A percentile compares a stretch with the other conserved stretches of the same genome.
These are phyloP conservation scores for Fusarium udum DNA, from an alignment of 2,329 filamentous ascomycete species.

Conservation along the genomic window DNA sequence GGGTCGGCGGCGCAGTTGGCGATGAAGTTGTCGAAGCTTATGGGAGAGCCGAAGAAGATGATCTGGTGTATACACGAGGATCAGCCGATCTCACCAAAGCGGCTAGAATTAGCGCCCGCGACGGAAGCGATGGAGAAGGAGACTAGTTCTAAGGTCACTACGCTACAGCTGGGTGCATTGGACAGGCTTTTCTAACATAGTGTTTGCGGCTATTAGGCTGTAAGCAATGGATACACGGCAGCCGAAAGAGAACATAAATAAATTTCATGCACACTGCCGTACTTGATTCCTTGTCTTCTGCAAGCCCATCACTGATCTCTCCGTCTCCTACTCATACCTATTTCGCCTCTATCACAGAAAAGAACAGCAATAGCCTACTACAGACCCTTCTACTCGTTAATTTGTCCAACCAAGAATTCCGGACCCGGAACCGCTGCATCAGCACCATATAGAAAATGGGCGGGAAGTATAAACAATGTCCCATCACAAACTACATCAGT, in stretches of 20 bases:
- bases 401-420: background rate
- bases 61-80: background rate
- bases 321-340: too few relatives aligned
- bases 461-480: background rate
- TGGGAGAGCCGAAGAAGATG: background rate
- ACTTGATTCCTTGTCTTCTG: background rate
- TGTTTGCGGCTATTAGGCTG: background rate
- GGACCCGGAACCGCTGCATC: background rate
- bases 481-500: background rate
- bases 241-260: background rate
- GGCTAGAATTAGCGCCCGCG: background rate
- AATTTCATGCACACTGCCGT: background rate
- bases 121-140: background rate
- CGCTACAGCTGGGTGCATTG: background rate
- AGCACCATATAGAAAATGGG: background rate
- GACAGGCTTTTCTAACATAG: background rate
- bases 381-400: background rate
- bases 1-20: background rate
- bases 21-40: background rate
- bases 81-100: background rate
- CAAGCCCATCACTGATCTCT: too few relatives aligned
- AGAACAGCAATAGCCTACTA: too few relatives aligned
- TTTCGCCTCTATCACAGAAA: too few relatives aligned
- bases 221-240: background rate
- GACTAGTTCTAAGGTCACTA: background rate